Evolutionary conservation across 2,329 filamentous ascomycete genomes (phyloP).

Genomic region (Pseudocercospora cruenta): DNA sequence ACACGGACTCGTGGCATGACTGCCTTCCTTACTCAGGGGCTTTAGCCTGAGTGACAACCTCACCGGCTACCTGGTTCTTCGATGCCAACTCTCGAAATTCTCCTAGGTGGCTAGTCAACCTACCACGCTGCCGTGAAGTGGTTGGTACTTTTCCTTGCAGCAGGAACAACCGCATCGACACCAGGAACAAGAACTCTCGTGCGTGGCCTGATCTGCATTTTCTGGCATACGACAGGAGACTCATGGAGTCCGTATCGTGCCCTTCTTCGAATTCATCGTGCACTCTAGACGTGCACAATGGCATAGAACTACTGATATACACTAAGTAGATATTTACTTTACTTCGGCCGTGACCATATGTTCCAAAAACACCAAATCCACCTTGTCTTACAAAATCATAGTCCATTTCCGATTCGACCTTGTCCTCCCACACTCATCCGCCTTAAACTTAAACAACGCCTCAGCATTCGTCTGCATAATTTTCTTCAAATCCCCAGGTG

Average conservation of each 20-base stretch:
- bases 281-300: not conserved
- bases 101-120: not conserved
- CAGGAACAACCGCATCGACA: not conserved
- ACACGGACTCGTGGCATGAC: not conserved
- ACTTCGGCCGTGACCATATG: not conserved
- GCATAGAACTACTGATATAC: not conserved
- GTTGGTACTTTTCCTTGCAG: not conserved
- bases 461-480: slow-evolving; percentile 10
- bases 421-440: slow-evolving; percentile 5
- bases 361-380: not conserved
- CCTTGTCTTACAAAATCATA: not conserved
- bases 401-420: slow-evolving; percentile 3
- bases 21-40: not conserved
- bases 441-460: slow-evolving; percentile 12
- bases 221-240: not conserved
- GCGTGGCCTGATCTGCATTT: not conserved
- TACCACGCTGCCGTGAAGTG: not conserved
- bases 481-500: not conserved
- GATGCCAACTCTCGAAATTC: not conserved
- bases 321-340: not conserved
- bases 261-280: not conserved
- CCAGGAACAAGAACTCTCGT: not conserved
- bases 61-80: not conserved
- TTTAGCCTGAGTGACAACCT: slow-evolving; percentile 4
- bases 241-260: no score